Evolutionary conservation across 805 yeast species (phyloP).

Genomic region (Pichia manshurica): DNA sequence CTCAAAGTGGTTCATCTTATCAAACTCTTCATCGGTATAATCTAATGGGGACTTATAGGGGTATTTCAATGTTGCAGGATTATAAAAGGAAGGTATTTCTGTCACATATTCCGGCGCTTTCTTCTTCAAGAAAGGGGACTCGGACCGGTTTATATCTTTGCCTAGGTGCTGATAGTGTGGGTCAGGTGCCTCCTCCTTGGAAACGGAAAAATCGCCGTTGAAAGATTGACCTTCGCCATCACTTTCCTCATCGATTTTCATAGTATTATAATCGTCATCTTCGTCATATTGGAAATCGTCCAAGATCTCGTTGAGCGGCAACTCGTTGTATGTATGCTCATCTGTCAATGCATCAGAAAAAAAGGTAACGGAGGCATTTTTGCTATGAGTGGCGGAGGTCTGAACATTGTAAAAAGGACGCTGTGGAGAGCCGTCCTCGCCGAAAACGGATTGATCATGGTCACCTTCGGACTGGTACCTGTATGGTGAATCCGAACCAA

Average conservation of each 20-base stretch:
- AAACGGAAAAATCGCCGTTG: not conserved
- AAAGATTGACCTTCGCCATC: not conserved
- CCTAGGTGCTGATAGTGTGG: slow-evolving; percentile 6
- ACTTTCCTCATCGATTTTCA: not conserved
- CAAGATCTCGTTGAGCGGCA: slow-evolving; percentile 15
- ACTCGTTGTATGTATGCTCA: slow-evolving; percentile 19
- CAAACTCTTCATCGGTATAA: slow-evolving; percentile 32
- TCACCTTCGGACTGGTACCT: too few species aligned
- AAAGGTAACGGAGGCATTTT: slow-evolving; percentile 23
- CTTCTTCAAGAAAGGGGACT: slow-evolving; percentile 9
- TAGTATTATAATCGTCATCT: slow-evolving; percentile 4
- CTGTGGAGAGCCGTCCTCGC: not conserved
- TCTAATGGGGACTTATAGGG: slow-evolving; percentile 32
- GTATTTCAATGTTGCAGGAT: slow-evolving; percentile 27
- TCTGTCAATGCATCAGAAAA: slow-evolving; percentile 26
- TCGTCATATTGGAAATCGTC: slow-evolving; percentile 14
- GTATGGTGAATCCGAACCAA: not conserved
- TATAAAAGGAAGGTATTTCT: slow-evolving; percentile 33
- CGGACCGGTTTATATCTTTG: slow-evolving; percentile 7
- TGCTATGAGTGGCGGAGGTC: slow-evolving; percentile 1
- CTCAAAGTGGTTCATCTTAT: slow-evolving; percentile 30
- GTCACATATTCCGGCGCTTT: slow-evolving; percentile 15
- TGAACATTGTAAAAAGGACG: not conserved
- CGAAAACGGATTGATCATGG: too few species aligned
- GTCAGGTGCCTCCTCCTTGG: slow-evolving; percentile 7